Base-by-base conservation (phyloP, 768 basidiomycete species). In the Crucibulum laeve region DNA sequence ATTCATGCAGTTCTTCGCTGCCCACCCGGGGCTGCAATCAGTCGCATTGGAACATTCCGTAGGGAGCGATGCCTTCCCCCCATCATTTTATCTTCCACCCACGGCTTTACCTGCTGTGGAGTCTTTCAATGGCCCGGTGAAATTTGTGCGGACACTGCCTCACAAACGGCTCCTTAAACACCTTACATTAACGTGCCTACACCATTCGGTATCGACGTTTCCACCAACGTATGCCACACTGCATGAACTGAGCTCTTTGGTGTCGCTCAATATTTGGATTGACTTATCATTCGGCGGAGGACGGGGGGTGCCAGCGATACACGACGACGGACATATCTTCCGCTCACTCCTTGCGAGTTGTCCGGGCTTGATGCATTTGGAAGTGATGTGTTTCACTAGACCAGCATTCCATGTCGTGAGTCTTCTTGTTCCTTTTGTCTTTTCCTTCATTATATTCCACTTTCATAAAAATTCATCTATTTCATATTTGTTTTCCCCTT, bases 391-490 rank as follows among this genome's bases (percentile, higher is more conserved):
- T 44, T 65, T 68, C 37, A 64, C 61, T 14, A 51, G 61, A n/a
- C 65, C 67, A 11, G 59, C 55, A 6, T 66, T 69, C 46, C 53
- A 56, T 6, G 49, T 67, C 15, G 68, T 69, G 25, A 56, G 68
- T 50, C 11, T 21, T 13, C 30, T 44, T 35, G 42, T 36, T 35
- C 42, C 40, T 39, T 3, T 3, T 34, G 17, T 11, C 38, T 43
- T n/a, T n/a, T n/a, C n/a, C n/a, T n/a, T n/a, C n/a, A n/a, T n/a
- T n/a, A n/a, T n/a, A n/a, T n/a, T n/a, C n/a, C n/a, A n/a, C n/a
- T n/a, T n/a, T n/a, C n/a, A n/a, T n/a, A n/a, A n/a, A n/a, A n/a
- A n/a, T n/a, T n/a, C n/a, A n/a, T n/a, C n/a, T n/a, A n/a, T n/a
- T n/a, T n/a, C n/a, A n/a, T n/a, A n/a, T n/a, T n/a, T n/a, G n/a